Conservation (phyloP, 2,329 filamentous ascomycete genomes). For the Curvularia spicifera region DNA sequence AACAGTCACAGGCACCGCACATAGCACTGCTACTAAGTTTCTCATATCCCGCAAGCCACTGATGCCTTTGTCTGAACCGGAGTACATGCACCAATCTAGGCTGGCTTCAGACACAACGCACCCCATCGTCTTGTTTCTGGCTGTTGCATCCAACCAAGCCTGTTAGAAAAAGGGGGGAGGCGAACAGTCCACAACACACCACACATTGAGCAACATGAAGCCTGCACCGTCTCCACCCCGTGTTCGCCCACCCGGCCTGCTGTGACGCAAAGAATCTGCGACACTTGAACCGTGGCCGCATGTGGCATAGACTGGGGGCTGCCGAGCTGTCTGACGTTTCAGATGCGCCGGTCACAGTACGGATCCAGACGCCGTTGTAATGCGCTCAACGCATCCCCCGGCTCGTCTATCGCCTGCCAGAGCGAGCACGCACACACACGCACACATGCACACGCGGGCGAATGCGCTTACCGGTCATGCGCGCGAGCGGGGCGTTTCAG, state of each 20-base stretch:
- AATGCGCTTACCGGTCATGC: constrained; percentile 2
- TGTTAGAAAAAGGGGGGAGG: neutral
- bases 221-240: constrained; percentile 25
- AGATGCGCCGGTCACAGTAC: constrained; percentile 10
- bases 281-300: constrained; percentile 18
- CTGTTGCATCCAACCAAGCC: neutral
- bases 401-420: constrained; percentile 3
- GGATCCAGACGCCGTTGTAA: constrained; percentile 14
- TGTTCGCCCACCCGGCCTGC: constrained; percentile 9
- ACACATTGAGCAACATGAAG: constrained; percentile 16
- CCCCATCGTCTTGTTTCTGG: constrained; percentile 2
- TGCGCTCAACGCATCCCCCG: constrained; percentile 10
- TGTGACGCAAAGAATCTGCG: constrained; percentile 22
- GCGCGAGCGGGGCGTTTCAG: neutral
- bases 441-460: neutral
- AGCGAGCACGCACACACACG: neutral
- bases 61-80: neutral
- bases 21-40: neutral
- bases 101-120: constrained; percentile 15
- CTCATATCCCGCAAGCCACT: neutral
- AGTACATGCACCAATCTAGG: constrained; percentile 2
- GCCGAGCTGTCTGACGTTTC: constrained; percentile 23
- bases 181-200: neutral
- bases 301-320: constrained; percentile 12
- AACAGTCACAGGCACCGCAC: neutral